phyloP scores from a whole-genome alignment of 352 stramenopile genomes.

The Phytophthora chlamydospora region DNA sequence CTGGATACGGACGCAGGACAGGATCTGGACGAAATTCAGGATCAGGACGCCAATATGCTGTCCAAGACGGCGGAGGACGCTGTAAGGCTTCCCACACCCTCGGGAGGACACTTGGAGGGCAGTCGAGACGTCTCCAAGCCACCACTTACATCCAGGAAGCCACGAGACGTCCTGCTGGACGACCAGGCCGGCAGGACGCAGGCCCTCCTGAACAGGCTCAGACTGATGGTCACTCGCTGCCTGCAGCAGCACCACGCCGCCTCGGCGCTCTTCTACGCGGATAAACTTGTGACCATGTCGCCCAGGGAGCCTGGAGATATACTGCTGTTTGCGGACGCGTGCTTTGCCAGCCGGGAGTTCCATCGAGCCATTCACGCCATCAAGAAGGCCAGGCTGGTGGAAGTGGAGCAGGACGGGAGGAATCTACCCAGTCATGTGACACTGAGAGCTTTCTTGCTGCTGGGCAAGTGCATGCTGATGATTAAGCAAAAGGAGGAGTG shows the following conservation, averaged over 20 bases:
- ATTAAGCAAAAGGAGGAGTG: conserved; percentile 89
- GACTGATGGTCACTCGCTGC: conserved; percentile 53
- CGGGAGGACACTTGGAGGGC: conserved; percentile 15
- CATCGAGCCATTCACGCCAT: conserved; percentile 82
- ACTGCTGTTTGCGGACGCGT: conserved; percentile 81
- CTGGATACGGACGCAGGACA: conserved; percentile 10
- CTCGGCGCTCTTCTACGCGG: conserved; percentile 78
- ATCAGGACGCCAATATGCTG: conserved; percentile 13
- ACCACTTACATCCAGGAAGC: conserved; percentile 1
- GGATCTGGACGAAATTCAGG: conserved; percentile 12
- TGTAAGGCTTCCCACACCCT: conserved; percentile 5
- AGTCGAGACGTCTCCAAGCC: conserved; percentile 1
- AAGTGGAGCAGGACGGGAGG: conserved; percentile 19
- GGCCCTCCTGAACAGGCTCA: conserved; percentile 38
- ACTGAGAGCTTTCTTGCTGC: conserved; percentile 59
- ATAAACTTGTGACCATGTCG: conserved; percentile 80
- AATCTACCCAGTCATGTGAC: conserved; percentile 29
- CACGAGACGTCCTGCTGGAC: background rate
- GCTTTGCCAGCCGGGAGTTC: conserved; percentile 70
- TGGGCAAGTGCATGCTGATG: conserved; percentile 78
- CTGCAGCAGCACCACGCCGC: conserved; percentile 54
- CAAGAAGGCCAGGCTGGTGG: conserved; percentile 52
- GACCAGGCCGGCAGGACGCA: conserved; percentile 2
- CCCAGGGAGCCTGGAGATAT: conserved; percentile 49
- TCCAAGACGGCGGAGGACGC: conserved; percentile 12